Evolutionary conservation across 1,284 basidiomycete species (phyloP).

Genomic region (Puccinia brachypodii): DNA sequence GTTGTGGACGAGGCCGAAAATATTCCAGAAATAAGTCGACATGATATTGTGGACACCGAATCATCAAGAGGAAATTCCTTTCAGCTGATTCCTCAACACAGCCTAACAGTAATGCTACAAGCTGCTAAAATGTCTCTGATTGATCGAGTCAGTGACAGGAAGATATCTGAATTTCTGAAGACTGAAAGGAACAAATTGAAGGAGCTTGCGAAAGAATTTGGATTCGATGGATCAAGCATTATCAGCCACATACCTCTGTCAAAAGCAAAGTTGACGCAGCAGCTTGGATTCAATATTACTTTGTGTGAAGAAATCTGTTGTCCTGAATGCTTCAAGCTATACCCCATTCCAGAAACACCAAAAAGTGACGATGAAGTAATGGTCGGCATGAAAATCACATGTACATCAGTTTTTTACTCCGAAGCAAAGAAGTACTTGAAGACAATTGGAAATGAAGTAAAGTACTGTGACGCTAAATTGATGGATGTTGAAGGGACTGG

Average conservation of each 20-base stretch:
- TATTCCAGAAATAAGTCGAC: background rate
- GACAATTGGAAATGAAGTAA: background rate
- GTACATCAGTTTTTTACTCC: background rate
- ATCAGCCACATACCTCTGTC: background rate
- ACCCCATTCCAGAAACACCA: background rate
- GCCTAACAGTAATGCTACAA: background rate
- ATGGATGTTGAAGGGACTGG: background rate
- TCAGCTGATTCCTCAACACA: background rate
- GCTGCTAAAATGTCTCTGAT: background rate
- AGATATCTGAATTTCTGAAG: background rate
- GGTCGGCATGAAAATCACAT: background rate
- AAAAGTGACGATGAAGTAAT: background rate
- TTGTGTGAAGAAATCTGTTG: background rate
- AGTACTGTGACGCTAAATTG: background rate
- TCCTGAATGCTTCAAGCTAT: slow-evolving; percentile 15
- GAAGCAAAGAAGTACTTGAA: background rate
- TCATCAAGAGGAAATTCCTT: background rate
- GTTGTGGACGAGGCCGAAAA: background rate
- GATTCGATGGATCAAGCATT: background rate
- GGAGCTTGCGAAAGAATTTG: background rate
- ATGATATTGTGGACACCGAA: background rate
- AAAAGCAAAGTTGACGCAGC: background rate
- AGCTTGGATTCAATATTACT: background rate
- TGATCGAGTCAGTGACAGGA: background rate
- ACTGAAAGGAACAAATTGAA: background rate